phyloP scores from a whole-genome alignment of 768 basidiomycete species.

The Trametes maxima region DNA sequence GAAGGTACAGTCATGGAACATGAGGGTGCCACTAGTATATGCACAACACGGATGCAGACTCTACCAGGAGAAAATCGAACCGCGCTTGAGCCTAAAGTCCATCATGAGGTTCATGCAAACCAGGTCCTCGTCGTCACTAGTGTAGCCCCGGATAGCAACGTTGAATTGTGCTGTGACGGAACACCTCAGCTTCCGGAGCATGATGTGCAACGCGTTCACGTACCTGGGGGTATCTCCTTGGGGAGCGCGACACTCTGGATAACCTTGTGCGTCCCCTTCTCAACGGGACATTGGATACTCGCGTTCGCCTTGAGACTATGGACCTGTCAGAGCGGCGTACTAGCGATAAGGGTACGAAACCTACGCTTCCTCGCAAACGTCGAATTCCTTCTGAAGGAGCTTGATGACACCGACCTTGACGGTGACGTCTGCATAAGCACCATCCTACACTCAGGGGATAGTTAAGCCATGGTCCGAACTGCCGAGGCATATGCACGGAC shows the following conservation, averaged over 20 bases:
- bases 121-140: slow-evolving; percentile 70
- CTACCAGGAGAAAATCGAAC: background rate
- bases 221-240: slow-evolving; percentile 86
- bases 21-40: background rate
- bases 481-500: slow-evolving; percentile 42
- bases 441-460: slow-evolving; percentile 56
- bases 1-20: background rate
- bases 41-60: background rate
- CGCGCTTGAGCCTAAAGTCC: slow-evolving; percentile 61
- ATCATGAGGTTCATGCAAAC: slow-evolving; percentile 80
- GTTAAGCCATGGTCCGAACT: background rate
- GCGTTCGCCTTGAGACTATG: slow-evolving; percentile 73
- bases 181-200: slow-evolving; percentile 1
- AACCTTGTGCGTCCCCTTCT: slow-evolving; percentile 70
- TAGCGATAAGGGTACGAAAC: slow-evolving; percentile 36
- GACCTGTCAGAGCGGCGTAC: background rate
- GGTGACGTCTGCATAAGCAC: slow-evolving; percentile 84
- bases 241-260: slow-evolving; percentile 85
- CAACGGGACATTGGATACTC: slow-evolving; percentile 81
- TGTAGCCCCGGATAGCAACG: slow-evolving; percentile 70
- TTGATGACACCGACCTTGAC: slow-evolving; percentile 96
- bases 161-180: slow-evolving; percentile 73
- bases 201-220: slow-evolving; percentile 12
- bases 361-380: slow-evolving; percentile 93
- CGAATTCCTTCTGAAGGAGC: slow-evolving; percentile 80